Base-by-base conservation (phyloP, 257 asterid species). In the Forsythia suspensa region DNA sequence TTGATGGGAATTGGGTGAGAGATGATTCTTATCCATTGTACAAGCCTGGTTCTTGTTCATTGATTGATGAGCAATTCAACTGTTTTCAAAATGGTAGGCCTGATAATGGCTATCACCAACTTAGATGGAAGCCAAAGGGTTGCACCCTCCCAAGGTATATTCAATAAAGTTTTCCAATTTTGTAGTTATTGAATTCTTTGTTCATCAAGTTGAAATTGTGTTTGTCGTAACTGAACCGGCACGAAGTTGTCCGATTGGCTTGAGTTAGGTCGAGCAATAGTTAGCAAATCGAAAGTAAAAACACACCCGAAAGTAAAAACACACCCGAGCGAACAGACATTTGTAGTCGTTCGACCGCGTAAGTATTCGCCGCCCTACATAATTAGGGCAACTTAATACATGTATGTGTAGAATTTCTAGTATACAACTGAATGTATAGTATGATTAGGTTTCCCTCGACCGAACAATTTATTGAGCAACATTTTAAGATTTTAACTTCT, bases 1-100 rank as follows among this genome's bases (percentile, higher is more conserved):
- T 84, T 80, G 98, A 95, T 82, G 98, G 98, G 43, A 90, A 90
- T 81, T 95, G 99, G 99, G 94, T 92, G 80, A 89, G 57, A 77
- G 97, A 95, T 79, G 91, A 91, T 0, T 88, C 98, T 7, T 95
- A 95, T 40, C 98, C 96, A 6, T 74, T 95, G 79, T 95, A 95
- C 82, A 81, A 89, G 63, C 97, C 98, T 12, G 95, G 94, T 87
- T 95, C 99, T 70, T 95, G 99, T 81, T 87, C 97, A 44, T 81
- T 95, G 76, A 91, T 95, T n/a, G 99, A 95, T 81, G 97, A 95
- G 74, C 99, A 95, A 78, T 94, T 93, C 83, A 91, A 90, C 79
- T 95, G 99, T 79, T 86, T 91, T 75, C 65, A 81, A 61, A 95
- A 95, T 72, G 97, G 97, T 13, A 90, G 99, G 78, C 96, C 91